A percentile compares a stretch with the other conserved stretches of the same genome.
phyloP scores from a whole-genome alignment of 1,284 basidiomycete genomes.

The Prillingera fragicola region DNA sequence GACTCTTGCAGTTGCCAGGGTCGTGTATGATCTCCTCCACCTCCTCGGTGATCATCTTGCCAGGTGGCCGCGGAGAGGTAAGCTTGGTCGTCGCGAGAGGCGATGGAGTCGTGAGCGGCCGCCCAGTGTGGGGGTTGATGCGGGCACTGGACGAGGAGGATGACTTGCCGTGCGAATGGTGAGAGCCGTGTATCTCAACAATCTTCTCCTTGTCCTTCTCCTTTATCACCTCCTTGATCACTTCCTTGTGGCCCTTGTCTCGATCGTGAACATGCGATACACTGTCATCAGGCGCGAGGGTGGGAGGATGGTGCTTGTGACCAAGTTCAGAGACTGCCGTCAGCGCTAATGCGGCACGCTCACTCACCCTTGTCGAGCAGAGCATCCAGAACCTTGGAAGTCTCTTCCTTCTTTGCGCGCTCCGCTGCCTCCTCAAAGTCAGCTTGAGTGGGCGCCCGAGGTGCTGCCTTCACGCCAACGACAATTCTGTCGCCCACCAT shows the following conservation, averaged over 20 bases:
- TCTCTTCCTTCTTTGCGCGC: constrained; percentile 32
- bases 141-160: constrained; percentile 3
- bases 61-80: constrained; percentile 2
- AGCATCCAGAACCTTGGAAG: constrained; percentile 35
- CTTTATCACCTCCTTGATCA: neutral
- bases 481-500: constrained; percentile 41
- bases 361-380: constrained; percentile 38
- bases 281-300: neutral
- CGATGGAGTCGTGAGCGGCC: constrained; percentile 26
- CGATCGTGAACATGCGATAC: constrained; percentile 1
- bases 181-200: no score
- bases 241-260: constrained; percentile 1
- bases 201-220: constrained; percentile 1
- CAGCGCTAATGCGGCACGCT: neutral
- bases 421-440: constrained; percentile 14
- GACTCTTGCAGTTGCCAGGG: neutral
- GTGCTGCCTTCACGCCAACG: constrained; percentile 37
- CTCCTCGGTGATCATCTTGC: constrained; percentile 32
- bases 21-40: constrained; percentile 32
- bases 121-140: constrained; percentile 35
- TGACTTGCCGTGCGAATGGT: no score
- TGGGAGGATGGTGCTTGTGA: neutral
- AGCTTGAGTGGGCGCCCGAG: constrained; percentile 19
- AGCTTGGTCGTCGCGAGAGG: constrained; percentile 18
- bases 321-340: neutral